phyloP scores from a whole-genome alignment of 306 rosid species.

The Quercus engelmannii region DNA sequence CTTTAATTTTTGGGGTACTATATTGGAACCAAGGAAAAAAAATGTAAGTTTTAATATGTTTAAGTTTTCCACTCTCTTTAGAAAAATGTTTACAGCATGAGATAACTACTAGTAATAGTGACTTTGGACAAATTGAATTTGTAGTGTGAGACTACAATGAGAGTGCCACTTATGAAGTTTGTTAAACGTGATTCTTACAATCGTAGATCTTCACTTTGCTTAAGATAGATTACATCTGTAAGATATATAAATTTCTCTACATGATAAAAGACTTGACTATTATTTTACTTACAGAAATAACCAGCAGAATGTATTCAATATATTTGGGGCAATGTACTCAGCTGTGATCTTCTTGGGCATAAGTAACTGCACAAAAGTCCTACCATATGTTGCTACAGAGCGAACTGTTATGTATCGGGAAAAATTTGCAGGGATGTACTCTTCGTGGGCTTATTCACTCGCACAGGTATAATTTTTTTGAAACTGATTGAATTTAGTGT shows the following conservation, averaged over 20 bases:
- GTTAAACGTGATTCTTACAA: too few relatives aligned
- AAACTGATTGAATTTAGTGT: too few relatives aligned
- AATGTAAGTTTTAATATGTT: conserved; percentile 17
- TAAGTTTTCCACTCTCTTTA: background rate
- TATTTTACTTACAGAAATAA: conserved; percentile 1
- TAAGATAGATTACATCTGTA: background rate
- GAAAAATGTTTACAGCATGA: background rate
- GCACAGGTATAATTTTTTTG: conserved; percentile 36
- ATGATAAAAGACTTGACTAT: too few relatives aligned
- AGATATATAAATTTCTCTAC: background rate
- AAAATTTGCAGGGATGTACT: conserved; percentile 46
- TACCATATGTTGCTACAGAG: conserved; percentile 30
- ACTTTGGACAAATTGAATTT: too few relatives aligned
- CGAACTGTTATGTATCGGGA: conserved; percentile 43
- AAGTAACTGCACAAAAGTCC: conserved; percentile 33
- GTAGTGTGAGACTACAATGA: too few relatives aligned
- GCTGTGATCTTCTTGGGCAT: conserved; percentile 40
- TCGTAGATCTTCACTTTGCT: too few relatives aligned
- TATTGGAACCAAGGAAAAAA: conserved; percentile 38
- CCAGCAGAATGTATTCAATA: conserved; percentile 40
- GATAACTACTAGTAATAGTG: too few relatives aligned
- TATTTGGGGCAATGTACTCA: conserved; percentile 38
- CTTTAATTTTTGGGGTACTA: conserved; percentile 23
- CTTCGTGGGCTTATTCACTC: conserved; percentile 43
- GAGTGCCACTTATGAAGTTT: too few relatives aligned